Evolutionary conservation across 108 stramenopile genomes (phyloP), one percentile per base, ranked within the genome.

Genomic region (Licmophora abbreviata): DNA sequence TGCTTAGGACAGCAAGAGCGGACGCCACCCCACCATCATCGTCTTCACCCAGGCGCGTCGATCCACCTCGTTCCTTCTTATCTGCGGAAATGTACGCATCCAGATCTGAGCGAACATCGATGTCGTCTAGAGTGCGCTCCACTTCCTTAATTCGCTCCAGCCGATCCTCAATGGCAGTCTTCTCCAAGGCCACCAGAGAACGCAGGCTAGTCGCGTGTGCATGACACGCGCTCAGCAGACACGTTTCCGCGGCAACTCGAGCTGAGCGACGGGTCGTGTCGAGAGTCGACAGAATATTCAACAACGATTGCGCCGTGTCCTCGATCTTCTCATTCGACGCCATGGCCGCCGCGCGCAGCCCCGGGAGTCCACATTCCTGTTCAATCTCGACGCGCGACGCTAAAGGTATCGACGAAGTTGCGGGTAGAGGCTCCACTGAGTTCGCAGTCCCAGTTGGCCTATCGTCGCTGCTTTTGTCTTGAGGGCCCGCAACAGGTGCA

Each of bases 1-100:
- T 59, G 48, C 70, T 72, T 12, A 88, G 55, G 15, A 77, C 69
- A n/a, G 82, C 70, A 29, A 88, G 52, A 14, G 86, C 86, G 12
- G 81, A 63, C 15, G 86, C 86, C 14, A 84, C 56, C 11, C 82
- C 82, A 3, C 82, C 86, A 71, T 81, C 82, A 45, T 88, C 86
- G 20, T 83, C 66, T n/a, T 88, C 79, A 21, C 74, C 77, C 21
- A 71, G 36, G 27, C 57, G 48, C 35, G 62, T 67, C 4, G 47
- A 48, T 14, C 81, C 76, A 32, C 76, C 74, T 10, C 53, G 68
- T 44, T 64, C 34, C 8, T 29, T 42, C 48, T 79, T 79, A 26
- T 88, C 81, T 17, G 25, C 27, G 25, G 42, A 36, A 45, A 88
- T 84, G 61, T 76, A 88, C 24, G 33, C 28, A 50, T 81, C 66